phyloP scores from a whole-genome alignment of 208 protist genomes.

The Crithidia sp. region DNA sequence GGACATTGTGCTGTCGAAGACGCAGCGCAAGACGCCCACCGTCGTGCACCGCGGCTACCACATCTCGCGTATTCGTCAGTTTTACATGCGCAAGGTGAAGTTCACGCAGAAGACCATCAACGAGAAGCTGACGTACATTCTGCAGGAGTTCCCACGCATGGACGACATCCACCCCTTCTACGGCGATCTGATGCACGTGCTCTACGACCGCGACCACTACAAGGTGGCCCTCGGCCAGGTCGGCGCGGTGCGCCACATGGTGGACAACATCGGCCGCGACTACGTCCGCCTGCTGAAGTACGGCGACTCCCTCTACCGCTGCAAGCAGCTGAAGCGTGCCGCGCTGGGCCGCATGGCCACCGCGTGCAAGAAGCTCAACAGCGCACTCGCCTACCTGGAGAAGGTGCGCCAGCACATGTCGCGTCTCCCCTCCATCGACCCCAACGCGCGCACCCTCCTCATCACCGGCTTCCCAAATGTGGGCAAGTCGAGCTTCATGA shows the following conservation, averaged over 20 bases:
- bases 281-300: conserved; percentile 99
- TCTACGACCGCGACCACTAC: conserved; percentile 99
- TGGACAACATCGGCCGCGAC: conserved; percentile 98
- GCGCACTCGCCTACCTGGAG: conserved; percentile 98
- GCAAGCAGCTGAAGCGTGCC: conserved; percentile 99
- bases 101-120: conserved; percentile 98
- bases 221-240: conserved; percentile 99
- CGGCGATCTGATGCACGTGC: conserved; percentile 99
- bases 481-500: conserved; percentile 99
- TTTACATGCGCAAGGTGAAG: conserved; percentile 99
- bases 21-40: conserved; percentile 99
- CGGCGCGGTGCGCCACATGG: conserved; percentile 95
- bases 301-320: conserved; percentile 99
- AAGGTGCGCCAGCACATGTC: conserved; percentile 99
- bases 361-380: conserved; percentile 96
- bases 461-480: conserved; percentile 99
- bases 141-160: conserved; percentile 97
- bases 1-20: conserved; percentile 99
- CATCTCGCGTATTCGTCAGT: conserved; percentile 98
- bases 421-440: conserved; percentile 99
- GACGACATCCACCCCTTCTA: conserved; percentile 99
- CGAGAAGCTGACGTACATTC: conserved; percentile 97
- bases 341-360: conserved; percentile 99
- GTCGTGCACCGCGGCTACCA: conserved; percentile 99
- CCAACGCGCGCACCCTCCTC: conserved; percentile 98